Evolutionary conservation across 495 filamentous ascomycete genomes (phyloP).

Genomic region (Cercophora newfieldiana): DNA sequence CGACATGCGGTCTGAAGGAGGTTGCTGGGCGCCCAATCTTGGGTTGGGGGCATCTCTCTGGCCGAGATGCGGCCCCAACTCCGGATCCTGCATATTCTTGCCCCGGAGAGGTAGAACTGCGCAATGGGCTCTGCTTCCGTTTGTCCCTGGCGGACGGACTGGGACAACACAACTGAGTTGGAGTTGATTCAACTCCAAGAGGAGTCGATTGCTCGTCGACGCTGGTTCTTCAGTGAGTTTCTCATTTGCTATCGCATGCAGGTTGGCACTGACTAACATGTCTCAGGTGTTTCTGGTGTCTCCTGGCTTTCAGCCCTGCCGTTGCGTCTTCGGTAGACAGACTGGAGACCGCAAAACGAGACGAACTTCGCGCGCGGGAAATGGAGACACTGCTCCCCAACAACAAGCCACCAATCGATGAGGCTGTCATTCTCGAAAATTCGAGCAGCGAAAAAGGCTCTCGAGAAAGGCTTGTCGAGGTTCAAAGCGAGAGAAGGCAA

Average conservation of each 20-base stretch:
- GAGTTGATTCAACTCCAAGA: too few relatives aligned
- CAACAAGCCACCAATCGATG: not conserved
- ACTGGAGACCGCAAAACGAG: slow-evolving; percentile 49
- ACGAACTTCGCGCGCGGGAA: slow-evolving; percentile 59
- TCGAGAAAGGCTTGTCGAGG: not conserved
- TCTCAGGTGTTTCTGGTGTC: too few relatives aligned
- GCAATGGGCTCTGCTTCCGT: too few relatives aligned
- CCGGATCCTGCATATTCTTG: not conserved
- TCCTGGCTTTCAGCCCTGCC: too few relatives aligned
- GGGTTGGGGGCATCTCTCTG: not conserved
- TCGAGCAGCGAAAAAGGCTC: not conserved
- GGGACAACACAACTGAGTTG: too few relatives aligned
- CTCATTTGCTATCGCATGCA: too few relatives aligned
- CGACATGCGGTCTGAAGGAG: not conserved
- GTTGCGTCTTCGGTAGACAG: too few relatives aligned
- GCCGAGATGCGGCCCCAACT: not conserved
- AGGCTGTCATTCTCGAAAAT: slow-evolving; percentile 2
- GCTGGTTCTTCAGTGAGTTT: too few relatives aligned
- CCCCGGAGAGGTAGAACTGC: not conserved
- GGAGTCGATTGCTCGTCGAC: too few relatives aligned
- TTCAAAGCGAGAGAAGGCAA: not conserved
- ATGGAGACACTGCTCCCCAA: slow-evolving; percentile 48
- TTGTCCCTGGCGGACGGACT: too few relatives aligned
- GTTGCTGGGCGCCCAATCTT: too few relatives aligned
- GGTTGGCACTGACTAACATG: too few relatives aligned